phyloP scores from a whole-genome alignment of 169 alveolate genomes.

The Cardiosporidium cionae region DNA sequence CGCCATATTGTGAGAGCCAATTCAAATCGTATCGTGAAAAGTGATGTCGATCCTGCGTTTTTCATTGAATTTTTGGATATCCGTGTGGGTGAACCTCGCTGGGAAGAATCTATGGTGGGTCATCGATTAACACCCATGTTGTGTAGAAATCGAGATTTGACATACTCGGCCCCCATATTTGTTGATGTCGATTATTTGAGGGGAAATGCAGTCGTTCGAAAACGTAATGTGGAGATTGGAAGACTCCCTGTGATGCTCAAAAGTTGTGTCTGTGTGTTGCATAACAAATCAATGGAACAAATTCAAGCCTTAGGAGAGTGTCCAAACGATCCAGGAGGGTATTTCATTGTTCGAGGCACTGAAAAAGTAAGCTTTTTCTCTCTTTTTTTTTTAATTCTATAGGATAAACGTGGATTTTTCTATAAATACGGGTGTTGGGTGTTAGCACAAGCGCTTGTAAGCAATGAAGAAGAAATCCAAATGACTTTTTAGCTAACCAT shows the following conservation, averaged over 20 bases:
- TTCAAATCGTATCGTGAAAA: slow-evolving; percentile 53
- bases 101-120: slow-evolving; percentile 62
- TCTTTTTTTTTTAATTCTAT: too few relatives aligned
- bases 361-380: slow-evolving; percentile 95
- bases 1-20: slow-evolving; percentile 76
- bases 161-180: slow-evolving; percentile 94
- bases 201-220: slow-evolving; percentile 73
- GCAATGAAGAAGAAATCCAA: too few relatives aligned
- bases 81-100: slow-evolving; percentile 75
- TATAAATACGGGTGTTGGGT: too few relatives aligned
- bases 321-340: slow-evolving; percentile 86
- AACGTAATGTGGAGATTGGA: slow-evolving; percentile 83
- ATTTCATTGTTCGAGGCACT: slow-evolving; percentile 96
- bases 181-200: slow-evolving; percentile 89
- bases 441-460: too few relatives aligned
- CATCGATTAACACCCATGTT: slow-evolving; percentile 85
- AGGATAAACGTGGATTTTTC: too few relatives aligned
- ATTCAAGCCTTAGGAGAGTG: slow-evolving; percentile 67
- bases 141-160: slow-evolving; percentile 92
- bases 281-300: slow-evolving; percentile 54
- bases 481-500: too few relatives aligned
- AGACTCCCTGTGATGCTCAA: slow-evolving; percentile 96
- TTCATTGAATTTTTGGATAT: slow-evolving; percentile 66
- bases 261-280: slow-evolving; percentile 73
- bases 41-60: slow-evolving; percentile 66